These are phyloP conservation scores for Solanum hybrid DNA, from an alignment of 305 asterid species.

Conservation along the genomic window DNA sequence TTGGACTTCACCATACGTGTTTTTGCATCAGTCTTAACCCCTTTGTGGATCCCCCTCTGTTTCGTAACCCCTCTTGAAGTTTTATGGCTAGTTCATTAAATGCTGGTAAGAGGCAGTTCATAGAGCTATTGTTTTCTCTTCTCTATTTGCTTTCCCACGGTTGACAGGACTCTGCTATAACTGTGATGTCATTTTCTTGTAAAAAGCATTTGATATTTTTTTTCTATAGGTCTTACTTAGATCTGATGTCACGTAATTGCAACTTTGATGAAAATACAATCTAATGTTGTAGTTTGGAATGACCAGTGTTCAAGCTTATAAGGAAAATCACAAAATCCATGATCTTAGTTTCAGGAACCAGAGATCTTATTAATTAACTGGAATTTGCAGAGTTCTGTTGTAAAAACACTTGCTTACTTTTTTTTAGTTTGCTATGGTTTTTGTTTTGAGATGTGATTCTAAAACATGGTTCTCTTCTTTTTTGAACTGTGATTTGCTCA, in stretches of 20 bases:
- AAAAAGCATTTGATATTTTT: neutral
- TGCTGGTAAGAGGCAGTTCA: neutral
- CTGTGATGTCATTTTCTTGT: neutral
- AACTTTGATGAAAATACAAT: neutral
- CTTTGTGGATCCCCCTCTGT: neutral
- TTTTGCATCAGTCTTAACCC: neutral
- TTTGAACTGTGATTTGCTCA: conserved; percentile 17
- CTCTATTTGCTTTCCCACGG: neutral
- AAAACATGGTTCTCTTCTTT: neutral
- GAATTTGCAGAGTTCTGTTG: neutral
- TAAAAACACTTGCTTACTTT: neutral
- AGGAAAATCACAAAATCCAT: neutral
- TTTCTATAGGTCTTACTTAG: neutral
- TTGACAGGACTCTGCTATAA: neutral
- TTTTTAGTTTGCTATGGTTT: neutral
- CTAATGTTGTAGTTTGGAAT: neutral
- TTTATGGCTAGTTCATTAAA: neutral
- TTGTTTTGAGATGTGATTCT: neutral
- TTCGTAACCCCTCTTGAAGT: neutral
- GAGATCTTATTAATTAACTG: neutral
- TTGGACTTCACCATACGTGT: neutral
- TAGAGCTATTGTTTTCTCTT: neutral
- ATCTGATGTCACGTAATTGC: neutral
- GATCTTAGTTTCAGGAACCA: neutral
- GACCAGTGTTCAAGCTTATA: neutral